Evolutionary conservation across 768 basidiomycete genomes (phyloP), one percentile per base, ranked within the genome.

Genomic region (Pseudohyphozyma bogoriensis): DNA sequence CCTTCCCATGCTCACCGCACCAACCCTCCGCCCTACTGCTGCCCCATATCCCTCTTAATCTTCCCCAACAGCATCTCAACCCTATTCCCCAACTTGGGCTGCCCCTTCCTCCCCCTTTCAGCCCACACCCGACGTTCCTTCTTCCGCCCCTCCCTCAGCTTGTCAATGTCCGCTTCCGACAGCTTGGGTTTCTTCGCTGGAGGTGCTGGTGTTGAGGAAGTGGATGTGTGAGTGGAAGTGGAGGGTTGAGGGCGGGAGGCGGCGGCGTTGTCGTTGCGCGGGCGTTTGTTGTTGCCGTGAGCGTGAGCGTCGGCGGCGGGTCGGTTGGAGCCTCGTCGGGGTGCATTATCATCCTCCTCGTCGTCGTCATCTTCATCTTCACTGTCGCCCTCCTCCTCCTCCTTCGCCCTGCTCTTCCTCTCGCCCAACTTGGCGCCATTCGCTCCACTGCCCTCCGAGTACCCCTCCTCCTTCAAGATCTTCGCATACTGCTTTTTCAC

Each of bases 401-500:
- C 5, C 52, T 54, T 32, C 44, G 42, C 54, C 10, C n/a, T 44
- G 54, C 31, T 51, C 64, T 54, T 26, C 2, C 51, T 31, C 36
- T 49, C 32, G n/a, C 60, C 61, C 51, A 53, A 20, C n/a, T 12
- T 20, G 8, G 26, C 52, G 7, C 39, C 37, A 28, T 53, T 53
- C 51, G 20, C 28, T 0, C 50, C 26, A 10, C 36, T 39, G 29
- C 33, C n/a, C 10, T 28, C 51, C 37, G 49, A 59, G 56, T 66
- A 66, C 13, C 65, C 65, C 24, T 59, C 65, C 28, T 59, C 59
- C 31, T 58, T 55, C 49, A 67, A 57, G 4, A 55, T 59, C 57
- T 64, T 64, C 16, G 56, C 52, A 53, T 64, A 60, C 24, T 51
- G 36, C 35, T 57, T 58, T 59, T 67, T 67, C 45, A 67, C 53